Conservation (phyloP, 192 early-diverging fungal species). For the Podila horticola region DNA sequence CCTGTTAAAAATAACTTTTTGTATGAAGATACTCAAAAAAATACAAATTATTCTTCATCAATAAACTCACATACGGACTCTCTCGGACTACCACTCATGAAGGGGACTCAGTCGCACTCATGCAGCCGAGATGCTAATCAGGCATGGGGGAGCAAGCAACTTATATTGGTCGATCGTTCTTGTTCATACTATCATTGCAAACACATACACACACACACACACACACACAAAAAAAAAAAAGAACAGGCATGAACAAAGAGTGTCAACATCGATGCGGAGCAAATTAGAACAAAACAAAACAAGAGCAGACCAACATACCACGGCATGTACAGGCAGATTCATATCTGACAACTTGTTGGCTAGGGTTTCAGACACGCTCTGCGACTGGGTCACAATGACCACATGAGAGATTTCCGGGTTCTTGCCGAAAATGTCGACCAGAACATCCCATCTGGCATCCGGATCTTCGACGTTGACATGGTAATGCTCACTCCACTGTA, state of each 20-base stretch:
- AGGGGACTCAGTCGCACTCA: too few species aligned
- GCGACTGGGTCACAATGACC: conserved; percentile 45
- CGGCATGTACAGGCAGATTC: conserved; percentile 30
- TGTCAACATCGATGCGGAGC: not conserved
- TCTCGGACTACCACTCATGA: too few species aligned
- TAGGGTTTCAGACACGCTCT: conserved; percentile 31
- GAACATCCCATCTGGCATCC: conserved; percentile 26
- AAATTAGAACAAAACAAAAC: conserved; percentile 7
- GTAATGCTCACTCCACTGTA: conserved; percentile 53
- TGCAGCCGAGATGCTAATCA: too few species aligned
- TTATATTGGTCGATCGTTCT: too few species aligned
- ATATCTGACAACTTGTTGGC: conserved; percentile 16
- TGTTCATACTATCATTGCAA: too few species aligned
- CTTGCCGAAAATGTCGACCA: conserved; percentile 27
- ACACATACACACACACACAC: too few species aligned
- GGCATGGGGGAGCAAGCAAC: too few species aligned
- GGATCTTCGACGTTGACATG: conserved; percentile 10
- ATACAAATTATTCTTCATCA: too few species aligned
- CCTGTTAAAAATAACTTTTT: too few species aligned
- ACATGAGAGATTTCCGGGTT: conserved; percentile 42
- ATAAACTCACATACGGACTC: too few species aligned
- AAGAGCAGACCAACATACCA: conserved; percentile 17
- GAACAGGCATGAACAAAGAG: not conserved
- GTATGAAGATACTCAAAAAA: too few species aligned
- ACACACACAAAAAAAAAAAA: not conserved